Evolutionary conservation across 495 filamentous ascomycete genomes (phyloP), one percentile per base, ranked within the genome.

Genomic region (Rhizodiscina lignyota): DNA sequence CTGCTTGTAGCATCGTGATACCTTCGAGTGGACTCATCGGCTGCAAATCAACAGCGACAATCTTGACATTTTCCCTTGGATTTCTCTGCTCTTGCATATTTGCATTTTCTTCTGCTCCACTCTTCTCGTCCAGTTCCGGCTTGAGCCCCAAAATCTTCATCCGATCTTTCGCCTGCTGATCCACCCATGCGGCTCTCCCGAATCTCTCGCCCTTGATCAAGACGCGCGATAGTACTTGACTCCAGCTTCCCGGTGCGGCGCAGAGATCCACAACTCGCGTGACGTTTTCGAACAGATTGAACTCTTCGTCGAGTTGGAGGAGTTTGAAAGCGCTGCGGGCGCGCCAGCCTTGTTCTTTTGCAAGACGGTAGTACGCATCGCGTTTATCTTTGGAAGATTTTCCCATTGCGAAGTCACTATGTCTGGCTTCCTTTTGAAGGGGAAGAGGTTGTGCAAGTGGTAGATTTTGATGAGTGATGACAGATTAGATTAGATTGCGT

Each of bases 351-450:
- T 96, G 85, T 50, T 97, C 89, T 60, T 97, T 97, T 3, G 89
- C 89, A 5, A 97, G 77, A 20, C 89, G 74, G 52, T 97, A 97
- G 59, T 97, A 97, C 35, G 84, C 82, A 53, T 97, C 89, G 32
- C 89, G 80, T 62, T 97, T 97, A 50, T 97, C 89, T 59, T 97
- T 97, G 23, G 86, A 94, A 1, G 89, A 93, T 55, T 94, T 94
- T 2, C 89, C 89, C 89, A 97, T 97, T 17, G 40, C 47, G 28
- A 27, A 18, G 30, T 13, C n/a, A n/a, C n/a, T n/a, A n/a, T n/a
- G n/a, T n/a, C n/a, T n/a, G n/a, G n/a, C n/a, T n/a, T n/a, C n/a
- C 15, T 37, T 27, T 13, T 20, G 30, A 21, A 24, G 28, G 33
- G 18, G 17, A 15, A 18, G 19, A 21, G 30, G 38, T 26, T 30